Evolutionary conservation across 257 asterid species (phyloP).

Genomic region (Gentiana macrophylla): DNA sequence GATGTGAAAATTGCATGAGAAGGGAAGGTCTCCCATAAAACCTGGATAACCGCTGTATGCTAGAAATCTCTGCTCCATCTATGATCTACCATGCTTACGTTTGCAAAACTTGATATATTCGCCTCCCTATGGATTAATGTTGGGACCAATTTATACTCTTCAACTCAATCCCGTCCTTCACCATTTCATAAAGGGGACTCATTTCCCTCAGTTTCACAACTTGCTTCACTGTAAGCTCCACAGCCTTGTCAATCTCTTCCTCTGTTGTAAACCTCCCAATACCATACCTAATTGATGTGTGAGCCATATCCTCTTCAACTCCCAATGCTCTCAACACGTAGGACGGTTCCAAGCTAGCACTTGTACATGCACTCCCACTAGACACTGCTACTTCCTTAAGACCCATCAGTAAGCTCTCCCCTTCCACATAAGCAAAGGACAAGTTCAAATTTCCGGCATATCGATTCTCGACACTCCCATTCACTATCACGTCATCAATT

Average conservation of each 20-base stretch:
- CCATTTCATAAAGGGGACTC: conserved; percentile 98
- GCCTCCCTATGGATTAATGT: conserved; percentile 25
- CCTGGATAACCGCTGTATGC: too few species aligned
- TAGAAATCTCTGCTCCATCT: too few species aligned
- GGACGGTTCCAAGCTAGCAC: conserved; percentile 96
- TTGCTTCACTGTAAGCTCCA: conserved; percentile 79
- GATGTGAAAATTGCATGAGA: too few species aligned
- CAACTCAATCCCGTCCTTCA: conserved; percentile 82
- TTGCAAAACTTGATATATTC: neutral
- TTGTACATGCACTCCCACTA: conserved; percentile 96
- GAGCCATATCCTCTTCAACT: conserved; percentile 98
- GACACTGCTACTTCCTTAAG: conserved; percentile 96
- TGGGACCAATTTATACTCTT: conserved; percentile 91
- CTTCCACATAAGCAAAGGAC: conserved; percentile 92
- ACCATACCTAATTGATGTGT: conserved; percentile 92
- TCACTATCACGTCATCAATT: conserved; percentile 78
- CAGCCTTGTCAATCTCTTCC: conserved; percentile 78
- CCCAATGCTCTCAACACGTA: conserved; percentile 96
- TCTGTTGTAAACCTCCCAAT: conserved; percentile 96
- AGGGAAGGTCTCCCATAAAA: too few species aligned
- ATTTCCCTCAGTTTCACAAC: conserved; percentile 92
- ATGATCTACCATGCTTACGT: too few species aligned
- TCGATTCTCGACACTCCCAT: conserved; percentile 82
- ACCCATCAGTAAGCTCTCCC: conserved; percentile 98
- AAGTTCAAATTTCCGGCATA: conserved; percentile 84